A percentile compares a stretch with the other conserved stretches of the same genome.
Conservation (phyloP, 345 rosid genomes). For the Eutrema heterophyllum region DNA sequence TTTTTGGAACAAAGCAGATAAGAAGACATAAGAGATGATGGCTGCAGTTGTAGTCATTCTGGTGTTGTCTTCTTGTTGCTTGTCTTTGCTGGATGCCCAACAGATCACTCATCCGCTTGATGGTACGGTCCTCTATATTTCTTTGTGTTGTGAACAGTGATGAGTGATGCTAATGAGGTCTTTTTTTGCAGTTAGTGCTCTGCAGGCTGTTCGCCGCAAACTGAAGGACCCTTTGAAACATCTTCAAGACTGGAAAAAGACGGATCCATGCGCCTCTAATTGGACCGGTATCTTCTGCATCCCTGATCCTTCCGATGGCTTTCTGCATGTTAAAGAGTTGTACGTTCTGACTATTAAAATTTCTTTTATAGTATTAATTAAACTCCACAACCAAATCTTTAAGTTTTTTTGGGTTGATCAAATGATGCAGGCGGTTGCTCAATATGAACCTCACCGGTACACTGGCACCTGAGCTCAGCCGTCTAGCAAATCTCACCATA, state of each 20-base stretch:
- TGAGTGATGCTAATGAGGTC: neutral
- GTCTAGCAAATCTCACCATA: slow-evolving; percentile 20
- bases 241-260: slow-evolving; percentile 27
- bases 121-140: slow-evolving; percentile 4
- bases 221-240: slow-evolving; percentile 25
- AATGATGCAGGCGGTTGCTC: slow-evolving; percentile 34
- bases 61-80: slow-evolving; percentile 5
- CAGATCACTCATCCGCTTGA: slow-evolving; percentile 24
- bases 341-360: slow-evolving; percentile 23
- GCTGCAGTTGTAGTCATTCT: slow-evolving; percentile 2
- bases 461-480: slow-evolving; percentile 38
- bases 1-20: neutral
- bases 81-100: slow-evolving; percentile 19
- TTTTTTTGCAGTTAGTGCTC: neutral
- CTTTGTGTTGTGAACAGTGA: neutral
- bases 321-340: slow-evolving; percentile 59
- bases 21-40: slow-evolving; percentile 1
- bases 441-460: slow-evolving; percentile 35
- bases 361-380: neutral
- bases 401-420: neutral
- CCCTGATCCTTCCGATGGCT: slow-evolving; percentile 37
- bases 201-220: slow-evolving; percentile 13
- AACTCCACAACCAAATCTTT: neutral
- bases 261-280: slow-evolving; percentile 29
- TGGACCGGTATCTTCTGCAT: slow-evolving; percentile 31